These are phyloP conservation scores for Lycium barbarum DNA, from an alignment of 257 asterid species.

Conservation along the genomic window DNA sequence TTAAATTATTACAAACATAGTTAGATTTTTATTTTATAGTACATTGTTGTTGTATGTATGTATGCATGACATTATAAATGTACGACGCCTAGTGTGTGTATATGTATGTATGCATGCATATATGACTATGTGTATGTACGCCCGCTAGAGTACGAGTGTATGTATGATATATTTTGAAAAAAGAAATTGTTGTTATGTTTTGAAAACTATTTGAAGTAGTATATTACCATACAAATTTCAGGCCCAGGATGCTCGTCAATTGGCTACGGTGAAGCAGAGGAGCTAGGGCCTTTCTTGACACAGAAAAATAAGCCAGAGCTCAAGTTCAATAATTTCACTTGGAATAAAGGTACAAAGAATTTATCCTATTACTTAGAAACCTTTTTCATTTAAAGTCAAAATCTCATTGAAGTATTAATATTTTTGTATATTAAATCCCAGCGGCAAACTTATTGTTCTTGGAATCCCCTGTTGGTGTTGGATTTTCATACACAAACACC, in stretches of 20 bases:
- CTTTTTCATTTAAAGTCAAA: neutral
- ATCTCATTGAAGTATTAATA: neutral
- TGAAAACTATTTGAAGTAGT: neutral
- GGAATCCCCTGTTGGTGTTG: slow-evolving; percentile 94
- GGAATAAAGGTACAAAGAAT: slow-evolving; percentile 74
- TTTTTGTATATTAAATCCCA: slow-evolving; percentile 27
- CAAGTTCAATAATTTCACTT: slow-evolving; percentile 63
- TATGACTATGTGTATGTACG: no score
- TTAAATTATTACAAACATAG: no score
- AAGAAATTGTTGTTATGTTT: no score
- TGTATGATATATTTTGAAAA: no score
- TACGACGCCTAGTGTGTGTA: no score
- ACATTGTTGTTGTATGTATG: no score
- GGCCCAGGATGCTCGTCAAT: slow-evolving; percentile 98
- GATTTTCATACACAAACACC: slow-evolving; percentile 91
- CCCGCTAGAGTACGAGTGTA: no score
- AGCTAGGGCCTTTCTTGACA: slow-evolving; percentile 82
- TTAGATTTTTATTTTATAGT: no score
- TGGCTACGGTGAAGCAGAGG: slow-evolving; percentile 84
- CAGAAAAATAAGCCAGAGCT: slow-evolving; percentile 77
- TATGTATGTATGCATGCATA: no score
- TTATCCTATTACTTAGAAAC: neutral
- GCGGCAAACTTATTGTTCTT: slow-evolving; percentile 81
- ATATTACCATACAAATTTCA: slow-evolving; percentile 28
- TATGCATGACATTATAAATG: no score